Base-by-base conservation (phyloP, 2,329 filamentous ascomycete genomes). In the Venturia asperata region DNA sequence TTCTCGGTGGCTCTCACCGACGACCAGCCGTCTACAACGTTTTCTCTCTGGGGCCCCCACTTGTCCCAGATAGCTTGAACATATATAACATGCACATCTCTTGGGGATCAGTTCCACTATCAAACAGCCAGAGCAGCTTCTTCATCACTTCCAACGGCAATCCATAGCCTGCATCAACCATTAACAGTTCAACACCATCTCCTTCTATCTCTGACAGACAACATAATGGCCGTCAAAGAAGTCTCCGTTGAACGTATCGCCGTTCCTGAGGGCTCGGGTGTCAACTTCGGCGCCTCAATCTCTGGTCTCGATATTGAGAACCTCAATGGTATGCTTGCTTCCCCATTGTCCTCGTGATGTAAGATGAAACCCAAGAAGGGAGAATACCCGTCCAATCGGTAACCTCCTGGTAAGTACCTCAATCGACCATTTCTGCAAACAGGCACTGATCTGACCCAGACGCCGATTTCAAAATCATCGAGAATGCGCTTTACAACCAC, bases 401-500 rank as follows among this genome's bases (percentile, higher is more conserved):
- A 66, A 66, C 65, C 65, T 66, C 65, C 62, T 62, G 34, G 64
- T 65, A 62, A 65, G 64, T 65, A 64, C 19, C 19, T 15, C n/a
- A 17, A 42, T 21, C 24, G 10, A 27, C 17, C 34, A 24, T n/a
- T 6, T 43, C 5, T n/a, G 10, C 21, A 62, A 47, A 37, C 42
- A 65, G 17, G 13, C 13, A 24, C 39, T 60, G 37, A 60, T 30
- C 7, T 21, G 30, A 67, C 55, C 65, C 68, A 80, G 87, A 90
- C 69, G 79, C 79, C 69, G 85, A 89, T 70, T 91, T 90, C 72
- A 77, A 80, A 9, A 73, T 80, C 24, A 85, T 92, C 70, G 83
- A 81, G 66, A 76, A 85, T 21, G 84, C 87, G 1, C 82, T 92
- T 5, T 91, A 89, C 78, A 80, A 77, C 15, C 78, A 89, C 71